Base-by-base conservation (phyloP, 2,329 filamentous ascomycete genomes). In the Hortaea werneckii region DNA sequence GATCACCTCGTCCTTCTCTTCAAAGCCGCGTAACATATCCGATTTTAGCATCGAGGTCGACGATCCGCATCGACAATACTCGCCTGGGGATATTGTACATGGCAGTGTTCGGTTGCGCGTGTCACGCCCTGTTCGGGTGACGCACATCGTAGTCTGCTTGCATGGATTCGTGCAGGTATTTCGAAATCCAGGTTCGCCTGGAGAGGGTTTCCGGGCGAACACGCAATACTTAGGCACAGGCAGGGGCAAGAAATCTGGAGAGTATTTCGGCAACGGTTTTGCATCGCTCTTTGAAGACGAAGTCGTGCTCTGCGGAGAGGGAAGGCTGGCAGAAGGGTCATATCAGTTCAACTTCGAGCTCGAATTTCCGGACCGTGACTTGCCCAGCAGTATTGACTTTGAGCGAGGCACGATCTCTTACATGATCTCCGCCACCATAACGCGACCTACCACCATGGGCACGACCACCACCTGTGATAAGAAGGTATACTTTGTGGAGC, bases 381-480 rank as follows among this genome's bases (percentile, higher is more conserved):
- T 92, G 48, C 86, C 86, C n/a, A 95, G 87, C 66, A 95, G 90
- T 64, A 90, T 98, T 60, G 89, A 94, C 30, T 98, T 98, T 65
- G 92, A 96, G 67, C 82, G 90, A 61, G 92, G 92, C 32, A 89
- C 87, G 1, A 87, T 98, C 57, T 83, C 85, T 13, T 98, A 96
- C 67, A 80, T 90, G 70, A 78, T 96, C 57, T 90, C 87, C 5
- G 84, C 90, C 29, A 95, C 88, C 6, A 66, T 96, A 47, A 96
- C 90, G 13, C 80, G 88, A 46, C 90, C 92, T 13, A 92, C 85
- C 0, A 82, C 88, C 5, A 94, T 95, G 50, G 77, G 83, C 10
- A 83, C 90, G 1, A 88, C 83, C 2, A 76, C 82, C 7, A 84
- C 79, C 32, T 92, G 85, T 66, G 87, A 94, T 54, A 78, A 81